A percentile compares a stretch with the other conserved stretches of the same genome.
Evolutionary conservation across 257 asterid genomes (phyloP).

Genomic region (Solanum megistacrolobum): DNA sequence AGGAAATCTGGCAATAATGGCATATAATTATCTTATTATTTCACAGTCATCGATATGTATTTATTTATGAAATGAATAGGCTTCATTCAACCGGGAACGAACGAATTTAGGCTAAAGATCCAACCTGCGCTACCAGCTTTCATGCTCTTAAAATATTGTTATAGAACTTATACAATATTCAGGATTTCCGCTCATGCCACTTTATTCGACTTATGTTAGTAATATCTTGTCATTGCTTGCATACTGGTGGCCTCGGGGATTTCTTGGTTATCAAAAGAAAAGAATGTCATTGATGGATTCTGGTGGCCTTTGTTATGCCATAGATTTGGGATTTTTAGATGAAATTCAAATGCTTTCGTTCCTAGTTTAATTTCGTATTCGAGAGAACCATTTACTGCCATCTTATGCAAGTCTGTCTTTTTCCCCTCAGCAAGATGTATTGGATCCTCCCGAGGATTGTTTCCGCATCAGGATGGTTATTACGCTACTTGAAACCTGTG

Average conservation of each 20-base stretch:
- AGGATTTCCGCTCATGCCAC: neutral
- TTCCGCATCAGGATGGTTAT: slow-evolving; percentile 92
- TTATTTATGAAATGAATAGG: neutral
- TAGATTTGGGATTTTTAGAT: neutral
- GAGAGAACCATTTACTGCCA: slow-evolving; percentile 9
- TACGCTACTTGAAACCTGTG: slow-evolving; percentile 94
- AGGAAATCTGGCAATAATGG: neutral
- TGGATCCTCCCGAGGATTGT: slow-evolving; percentile 97
- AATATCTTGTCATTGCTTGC: neutral
- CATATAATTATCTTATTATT: neutral
- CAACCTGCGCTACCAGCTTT: neutral
- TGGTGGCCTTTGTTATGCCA: neutral
- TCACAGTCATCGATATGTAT: neutral
- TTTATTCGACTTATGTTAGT: neutral
- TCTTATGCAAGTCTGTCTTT: slow-evolving; percentile 46
- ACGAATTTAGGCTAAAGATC: neutral
- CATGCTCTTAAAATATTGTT: neutral
- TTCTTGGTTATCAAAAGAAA: neutral
- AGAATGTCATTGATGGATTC: neutral
- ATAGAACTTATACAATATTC: neutral
- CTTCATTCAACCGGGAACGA: neutral
- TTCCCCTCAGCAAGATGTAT: slow-evolving; percentile 54
- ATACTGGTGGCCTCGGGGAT: neutral
- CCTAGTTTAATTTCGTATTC: neutral
- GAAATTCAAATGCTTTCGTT: neutral